Conservation (phyloP, 2,329 filamentous ascomycete genomes). For the Thermoascus crustaceus region DNA sequence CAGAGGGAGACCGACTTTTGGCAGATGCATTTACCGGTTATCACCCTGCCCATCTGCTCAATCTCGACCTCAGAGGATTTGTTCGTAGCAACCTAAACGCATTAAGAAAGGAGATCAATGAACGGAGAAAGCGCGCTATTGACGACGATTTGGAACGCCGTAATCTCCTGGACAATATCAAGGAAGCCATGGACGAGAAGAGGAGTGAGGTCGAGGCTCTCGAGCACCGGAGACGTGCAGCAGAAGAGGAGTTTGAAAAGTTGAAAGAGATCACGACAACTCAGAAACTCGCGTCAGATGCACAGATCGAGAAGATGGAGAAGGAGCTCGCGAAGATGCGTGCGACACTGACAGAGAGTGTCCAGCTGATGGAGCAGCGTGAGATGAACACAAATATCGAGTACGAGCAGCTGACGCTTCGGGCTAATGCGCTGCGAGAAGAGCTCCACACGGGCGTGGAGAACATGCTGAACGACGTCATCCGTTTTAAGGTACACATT, state of each 20-base stretch:
- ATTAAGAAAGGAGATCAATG: conserved; percentile 85
- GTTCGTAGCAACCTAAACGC: conserved; percentile 70
- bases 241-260: conserved; percentile 89
- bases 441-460: conserved; percentile 97
- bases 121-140: conserved; percentile 70
- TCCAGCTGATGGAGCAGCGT: conserved; percentile 85
- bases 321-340: conserved; percentile 95
- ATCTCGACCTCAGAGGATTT: conserved; percentile 74
- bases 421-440: conserved; percentile 76
- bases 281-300: conserved; percentile 79
- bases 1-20: conserved; percentile 66
- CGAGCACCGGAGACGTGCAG: conserved; percentile 76
- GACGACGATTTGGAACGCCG: conserved; percentile 93
- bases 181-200: conserved; percentile 96
- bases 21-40: conserved; percentile 79
- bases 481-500: conserved; percentile 96
- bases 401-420: conserved; percentile 85
- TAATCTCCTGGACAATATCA: conserved; percentile 86
- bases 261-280: conserved; percentile 81
- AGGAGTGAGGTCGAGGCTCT: conserved; percentile 84
- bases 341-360: conserved; percentile 69
- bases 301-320: conserved; percentile 98
- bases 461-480: conserved; percentile 90
- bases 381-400: conserved; percentile 97
- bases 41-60: conserved; percentile 79